phyloP scores from a whole-genome alignment of 2,329 filamentous ascomycete genomes.

The Botryotinia calthae region DNA sequence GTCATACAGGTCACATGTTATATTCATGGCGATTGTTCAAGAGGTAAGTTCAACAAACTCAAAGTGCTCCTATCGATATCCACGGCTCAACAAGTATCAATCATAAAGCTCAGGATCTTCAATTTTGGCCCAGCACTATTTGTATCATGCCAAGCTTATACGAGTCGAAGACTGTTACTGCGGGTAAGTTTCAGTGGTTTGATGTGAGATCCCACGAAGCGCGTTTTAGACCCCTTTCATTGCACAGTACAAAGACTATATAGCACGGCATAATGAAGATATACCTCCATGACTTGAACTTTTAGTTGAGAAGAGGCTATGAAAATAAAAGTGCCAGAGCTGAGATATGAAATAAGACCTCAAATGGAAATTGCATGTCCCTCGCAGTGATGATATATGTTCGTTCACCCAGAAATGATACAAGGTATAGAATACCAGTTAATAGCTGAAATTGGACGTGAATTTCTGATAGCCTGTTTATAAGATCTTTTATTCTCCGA shows the following conservation, averaged over 20 bases:
- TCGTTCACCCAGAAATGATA: conserved; percentile 5
- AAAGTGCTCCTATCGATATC: neutral
- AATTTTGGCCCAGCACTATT: neutral
- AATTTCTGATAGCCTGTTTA: conserved; percentile 5
- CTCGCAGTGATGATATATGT: neutral
- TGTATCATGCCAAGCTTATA: neutral
- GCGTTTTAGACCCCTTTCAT: neutral
- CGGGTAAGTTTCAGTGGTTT: neutral
- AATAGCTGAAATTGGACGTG: neutral
- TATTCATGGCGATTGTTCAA: neutral
- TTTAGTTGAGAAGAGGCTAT: neutral
- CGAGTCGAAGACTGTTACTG: neutral
- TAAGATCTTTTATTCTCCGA: conserved; percentile 23
- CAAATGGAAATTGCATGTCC: neutral
- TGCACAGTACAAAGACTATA: neutral
- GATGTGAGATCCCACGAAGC: neutral
- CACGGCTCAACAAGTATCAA: neutral
- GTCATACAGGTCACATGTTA: neutral
- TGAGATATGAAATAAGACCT: neutral
- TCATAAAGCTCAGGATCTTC: too few species aligned
- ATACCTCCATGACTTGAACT: neutral
- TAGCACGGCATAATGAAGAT: neutral
- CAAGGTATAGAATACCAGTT: neutral
- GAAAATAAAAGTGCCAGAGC: neutral
- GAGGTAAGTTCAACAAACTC: neutral